Percentiles rank a stretch among this genome's conserved stretches.
phyloP scores from a whole-genome alignment of 441 rosid genomes.

The Syzygium malaccense region DNA sequence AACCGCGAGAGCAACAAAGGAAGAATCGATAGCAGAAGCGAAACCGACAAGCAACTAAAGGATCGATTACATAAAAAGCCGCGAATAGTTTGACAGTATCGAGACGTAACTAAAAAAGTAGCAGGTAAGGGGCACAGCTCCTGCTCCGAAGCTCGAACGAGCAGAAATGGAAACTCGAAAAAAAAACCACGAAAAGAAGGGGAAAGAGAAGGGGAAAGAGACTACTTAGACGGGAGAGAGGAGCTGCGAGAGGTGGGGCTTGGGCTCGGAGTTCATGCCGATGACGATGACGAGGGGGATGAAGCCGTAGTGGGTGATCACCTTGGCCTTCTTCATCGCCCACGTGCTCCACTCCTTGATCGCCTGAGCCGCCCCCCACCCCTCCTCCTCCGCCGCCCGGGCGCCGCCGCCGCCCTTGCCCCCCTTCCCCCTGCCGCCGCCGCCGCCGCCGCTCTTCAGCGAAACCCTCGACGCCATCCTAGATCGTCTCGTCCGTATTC shows the following conservation, averaged over 20 bases:
- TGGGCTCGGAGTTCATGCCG: constrained; percentile 94
- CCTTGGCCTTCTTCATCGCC: constrained; percentile 77
- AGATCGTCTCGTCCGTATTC: neutral
- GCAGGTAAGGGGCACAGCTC: neutral
- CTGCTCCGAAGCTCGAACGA: constrained; percentile 26
- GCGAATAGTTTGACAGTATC: neutral
- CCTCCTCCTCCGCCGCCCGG: constrained; percentile 27
- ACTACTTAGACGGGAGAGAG: constrained; percentile 58
- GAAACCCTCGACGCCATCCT: constrained; percentile 48
- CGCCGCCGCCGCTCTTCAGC: constrained; percentile 16
- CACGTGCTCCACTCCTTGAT: constrained; percentile 88
- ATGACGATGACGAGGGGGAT: constrained; percentile 77
- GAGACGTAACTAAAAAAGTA: neutral
- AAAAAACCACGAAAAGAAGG: neutral
- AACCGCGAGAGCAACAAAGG: neutral
- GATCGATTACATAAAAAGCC: neutral
- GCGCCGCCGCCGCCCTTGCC: constrained; percentile 33
- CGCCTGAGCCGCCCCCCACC: constrained; percentile 19
- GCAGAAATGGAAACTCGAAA: constrained; percentile 7
- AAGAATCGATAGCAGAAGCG: neutral
- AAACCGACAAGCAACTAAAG: neutral
- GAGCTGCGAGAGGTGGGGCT: constrained; percentile 79
- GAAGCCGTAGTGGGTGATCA: constrained; percentile 79
- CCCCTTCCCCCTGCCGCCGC: constrained; percentile 7
- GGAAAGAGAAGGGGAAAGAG: neutral